Evolutionary conservation across 148 eudicot genomes (phyloP), one percentile per base, ranked within the genome.

Genomic region (Vaccinium macrocarpon): DNA sequence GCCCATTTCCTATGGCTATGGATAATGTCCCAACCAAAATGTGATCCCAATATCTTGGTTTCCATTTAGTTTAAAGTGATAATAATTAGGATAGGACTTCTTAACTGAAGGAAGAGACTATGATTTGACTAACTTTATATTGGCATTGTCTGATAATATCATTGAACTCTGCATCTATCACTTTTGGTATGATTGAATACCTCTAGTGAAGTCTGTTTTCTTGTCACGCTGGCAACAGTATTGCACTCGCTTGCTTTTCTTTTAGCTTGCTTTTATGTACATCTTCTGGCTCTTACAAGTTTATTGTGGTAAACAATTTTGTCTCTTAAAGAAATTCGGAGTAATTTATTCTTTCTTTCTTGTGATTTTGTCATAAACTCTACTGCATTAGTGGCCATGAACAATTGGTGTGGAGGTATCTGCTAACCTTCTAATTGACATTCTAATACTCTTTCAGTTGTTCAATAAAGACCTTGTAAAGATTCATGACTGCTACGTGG

Each of bases 311-410:
- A 12, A 71, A 71, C 71, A 19, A 29, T 64, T 64, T 64, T 64
- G 29, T 23, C 71, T 46, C 78, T 16, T 19, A 18, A 19, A 75
- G 9, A 51, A 77, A 23, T 23, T 23, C 46, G 6, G 46, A 42
- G 46, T 42, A 53, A 27, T 42, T 61, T 68, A 10, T 38, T 42
- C 27, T 59, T n/a, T 12, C 55, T 15, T 80, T n/a, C 11, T 61
- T 61, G 52, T 38, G 71, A 14, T 80, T n/a, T 55, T 42, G 48
- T 56, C n/a, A 27, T 16, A 42, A 25, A 9, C 14, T 42, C 32
- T 61, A 21, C 82, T 61, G 72, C 71, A 19, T 80, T 35, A 46
- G 38, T 25, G 49, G 68, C 53, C 53, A 23, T 61, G 72, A 80
- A 42, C 61, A 78, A 75, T 51, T 52, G 61, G 21, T 61, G 8